A percentile compares a stretch with the other conserved stretches of the same genome.
Conservation (phyloP, 371 early-diverging fungal species). For the Mucor sp. region DNA sequence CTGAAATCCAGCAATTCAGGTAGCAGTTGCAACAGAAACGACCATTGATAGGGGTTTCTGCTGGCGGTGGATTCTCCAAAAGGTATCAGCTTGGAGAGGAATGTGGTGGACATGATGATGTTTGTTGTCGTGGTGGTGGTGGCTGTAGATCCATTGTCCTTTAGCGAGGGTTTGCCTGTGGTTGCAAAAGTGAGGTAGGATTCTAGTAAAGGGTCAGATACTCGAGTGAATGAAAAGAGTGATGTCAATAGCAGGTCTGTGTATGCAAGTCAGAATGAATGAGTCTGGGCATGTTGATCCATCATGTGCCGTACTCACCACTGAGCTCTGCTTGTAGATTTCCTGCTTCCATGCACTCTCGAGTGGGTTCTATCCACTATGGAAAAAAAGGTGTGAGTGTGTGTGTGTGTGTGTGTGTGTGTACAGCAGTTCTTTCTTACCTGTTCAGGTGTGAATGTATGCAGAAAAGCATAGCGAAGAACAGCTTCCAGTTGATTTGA, state of each 20-base stretch:
- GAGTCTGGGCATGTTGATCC: background rate
- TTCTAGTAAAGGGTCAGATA: constrained; percentile 37
- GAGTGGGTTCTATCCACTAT: constrained; percentile 45
- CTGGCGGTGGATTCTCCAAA: constrained; percentile 25
- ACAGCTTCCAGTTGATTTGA: constrained; percentile 26
- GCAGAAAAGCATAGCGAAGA: constrained; percentile 33
- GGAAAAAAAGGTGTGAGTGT: background rate
- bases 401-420: too few relatives aligned
- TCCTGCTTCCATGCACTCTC: constrained; percentile 32
- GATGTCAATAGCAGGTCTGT: constrained; percentile 40
- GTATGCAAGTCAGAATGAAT: background rate
- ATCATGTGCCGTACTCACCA: constrained; percentile 21
- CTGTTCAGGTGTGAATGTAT: constrained; percentile 27
- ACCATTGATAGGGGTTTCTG: constrained; percentile 38
- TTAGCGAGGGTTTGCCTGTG: constrained; percentile 17
- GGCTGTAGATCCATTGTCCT: background rate
- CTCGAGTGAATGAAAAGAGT: constrained; percentile 33
- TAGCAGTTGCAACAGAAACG: constrained; percentile 30
- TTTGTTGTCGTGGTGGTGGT: background rate
- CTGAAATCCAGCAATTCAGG: constrained; percentile 24
- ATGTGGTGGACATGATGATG: constrained; percentile 17
- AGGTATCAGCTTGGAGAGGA: constrained; percentile 16
- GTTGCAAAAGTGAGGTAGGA: constrained; percentile 37
- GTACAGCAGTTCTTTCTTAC: background rate
- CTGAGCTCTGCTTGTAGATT: constrained; percentile 25